phyloP scores from a whole-genome alignment of 1,284 basidiomycete genomes.

The Malassezia slooffiae region DNA sequence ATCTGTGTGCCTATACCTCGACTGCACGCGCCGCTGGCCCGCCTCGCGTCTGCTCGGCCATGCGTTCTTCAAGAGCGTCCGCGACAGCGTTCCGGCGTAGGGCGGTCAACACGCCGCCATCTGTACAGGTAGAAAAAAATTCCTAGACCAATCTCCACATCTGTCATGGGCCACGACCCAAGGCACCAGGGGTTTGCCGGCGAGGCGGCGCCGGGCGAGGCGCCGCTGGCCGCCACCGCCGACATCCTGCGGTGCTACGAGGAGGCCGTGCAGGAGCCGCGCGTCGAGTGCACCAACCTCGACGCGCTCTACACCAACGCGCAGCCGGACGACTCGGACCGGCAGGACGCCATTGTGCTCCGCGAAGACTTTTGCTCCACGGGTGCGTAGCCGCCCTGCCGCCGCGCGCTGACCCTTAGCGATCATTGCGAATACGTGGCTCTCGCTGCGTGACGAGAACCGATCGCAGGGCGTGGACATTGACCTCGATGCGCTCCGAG shows the following conservation, averaged over 20 bases:
- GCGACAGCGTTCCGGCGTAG: neutral
- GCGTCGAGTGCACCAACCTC: constrained; percentile 27
- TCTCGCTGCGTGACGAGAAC: constrained; percentile 17
- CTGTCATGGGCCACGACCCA: constrained; percentile 10
- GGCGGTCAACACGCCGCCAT: too few relatives aligned
- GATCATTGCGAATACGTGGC: constrained; percentile 28
- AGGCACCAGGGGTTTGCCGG: constrained; percentile 12
- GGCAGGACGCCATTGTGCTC: constrained; percentile 23
- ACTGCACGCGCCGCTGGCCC: constrained; percentile 36
- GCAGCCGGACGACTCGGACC: constrained; percentile 17
- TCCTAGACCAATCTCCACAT: too few relatives aligned
- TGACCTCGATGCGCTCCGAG: constrained; percentile 23
- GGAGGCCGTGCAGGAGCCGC: constrained; percentile 33
- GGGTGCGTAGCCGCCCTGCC: neutral
- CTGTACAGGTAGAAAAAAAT: too few relatives aligned
- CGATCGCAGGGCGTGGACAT: constrained; percentile 30
- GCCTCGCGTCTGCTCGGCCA: constrained; percentile 32
- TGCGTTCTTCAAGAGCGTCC: constrained; percentile 27
- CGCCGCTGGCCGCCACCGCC: constrained; percentile 22
- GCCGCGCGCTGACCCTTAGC: too few relatives aligned
- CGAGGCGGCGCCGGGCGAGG: neutral
- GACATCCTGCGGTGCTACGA: constrained; percentile 26
- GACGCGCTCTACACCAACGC: constrained; percentile 27
- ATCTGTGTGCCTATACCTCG: constrained; percentile 33
- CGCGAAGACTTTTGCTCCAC: constrained; percentile 35